Conservation (phyloP, 768 basidiomycete species). For the Tulasnella sp. region DNA sequence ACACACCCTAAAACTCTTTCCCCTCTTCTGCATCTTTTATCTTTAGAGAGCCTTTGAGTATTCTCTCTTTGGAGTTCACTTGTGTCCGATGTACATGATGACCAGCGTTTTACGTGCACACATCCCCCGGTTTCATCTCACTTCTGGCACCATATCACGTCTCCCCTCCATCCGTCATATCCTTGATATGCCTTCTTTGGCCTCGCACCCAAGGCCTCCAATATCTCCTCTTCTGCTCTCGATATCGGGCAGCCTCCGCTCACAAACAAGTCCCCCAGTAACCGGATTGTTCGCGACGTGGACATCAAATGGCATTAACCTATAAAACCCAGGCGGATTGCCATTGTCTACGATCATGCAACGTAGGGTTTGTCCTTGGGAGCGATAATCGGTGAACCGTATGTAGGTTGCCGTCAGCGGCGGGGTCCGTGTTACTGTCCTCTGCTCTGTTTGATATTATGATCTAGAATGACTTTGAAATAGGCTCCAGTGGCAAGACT, state of each 20-base stretch:
- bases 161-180: no score
- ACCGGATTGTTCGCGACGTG: slow-evolving; percentile 35
- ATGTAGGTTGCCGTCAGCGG: slow-evolving; percentile 22
- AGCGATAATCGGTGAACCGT: slow-evolving; percentile 23
- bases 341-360: slow-evolving; percentile 35
- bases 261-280: slow-evolving; percentile 33
- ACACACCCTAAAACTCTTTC: no score
- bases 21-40: no score
- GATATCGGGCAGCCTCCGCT: slow-evolving; percentile 24
- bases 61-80: no score
- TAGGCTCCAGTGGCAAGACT: no score
- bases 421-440: slow-evolving; percentile 11
- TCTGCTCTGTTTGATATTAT: slow-evolving; percentile 14
- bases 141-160: no score
- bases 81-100: no score
- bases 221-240: slow-evolving; percentile 24
- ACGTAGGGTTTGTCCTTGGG: slow-evolving; percentile 19
- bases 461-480: no score
- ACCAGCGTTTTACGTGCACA: no score
- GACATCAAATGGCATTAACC: slow-evolving; percentile 32
- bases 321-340: slow-evolving; percentile 26
- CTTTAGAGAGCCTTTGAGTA: no score
- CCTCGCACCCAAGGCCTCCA: slow-evolving; percentile 17
- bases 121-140: no score
- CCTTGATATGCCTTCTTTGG: background rate